Base-by-base conservation (phyloP, 352 stramenopile species). In the Phytophthora litchii region DNA sequence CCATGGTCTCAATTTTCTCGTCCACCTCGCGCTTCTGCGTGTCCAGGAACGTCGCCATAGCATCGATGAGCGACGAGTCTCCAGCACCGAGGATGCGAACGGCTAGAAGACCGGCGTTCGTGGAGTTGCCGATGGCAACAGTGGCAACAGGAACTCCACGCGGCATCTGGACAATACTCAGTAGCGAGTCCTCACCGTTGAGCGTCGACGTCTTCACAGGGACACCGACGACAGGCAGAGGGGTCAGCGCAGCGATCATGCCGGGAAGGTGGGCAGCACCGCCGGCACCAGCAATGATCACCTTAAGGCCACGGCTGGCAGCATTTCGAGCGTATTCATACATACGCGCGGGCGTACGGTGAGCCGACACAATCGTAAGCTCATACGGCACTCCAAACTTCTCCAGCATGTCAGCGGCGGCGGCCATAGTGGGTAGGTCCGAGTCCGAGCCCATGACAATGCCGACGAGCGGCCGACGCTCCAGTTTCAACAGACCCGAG, bases 111-210 rank as follows among this genome's bases (percentile, higher is more conserved):
- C 96, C 97, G 0, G 97, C 97, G 78, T 99, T 99, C 40, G 83
- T 97, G 12, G 96, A 91, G 80, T 99, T 99, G 52, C 96, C 96
- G 64, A 99, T 99, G 1, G 96, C 97, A 12, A 99, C 97, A 10
- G 97, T 99, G 1, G 97, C 97, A 34, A 99, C 97, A 10, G 97
- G 97, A 29, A 99, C 88, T 46, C 97, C 97, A 29, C 94, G 78
- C 32, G 97, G 97, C 97, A 99, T 99, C 83, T 99, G 97, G 19
- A 99, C 96, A 72, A 99, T 99, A 67, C 92, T 98, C 61, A 99
- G 80, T 11, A 99, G 77, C 40, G 95, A 98, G 78, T 99, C 97
- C 47, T 99, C 78, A 23, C 97, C 97, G 64, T 97, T 99, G 12
- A 99, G 74, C 16, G 96, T 98, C 19, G 90, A 98, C 5, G 96